Base-by-base conservation (phyloP, 495 filamentous ascomycete genomes). In the Tuber umbilicatum region DNA sequence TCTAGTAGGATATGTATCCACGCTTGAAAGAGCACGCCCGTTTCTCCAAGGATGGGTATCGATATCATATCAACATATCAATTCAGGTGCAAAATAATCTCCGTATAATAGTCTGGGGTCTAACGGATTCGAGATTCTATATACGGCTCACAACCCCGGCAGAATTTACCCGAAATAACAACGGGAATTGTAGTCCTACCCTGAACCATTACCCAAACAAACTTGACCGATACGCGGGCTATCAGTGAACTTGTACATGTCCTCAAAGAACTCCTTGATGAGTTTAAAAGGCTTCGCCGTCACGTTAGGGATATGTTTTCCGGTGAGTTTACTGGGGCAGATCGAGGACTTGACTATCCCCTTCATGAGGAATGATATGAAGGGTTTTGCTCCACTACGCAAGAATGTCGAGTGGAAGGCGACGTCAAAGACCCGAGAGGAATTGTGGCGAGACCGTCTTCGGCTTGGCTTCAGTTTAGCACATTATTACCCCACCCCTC, bases 281-380 rank as follows among this genome's bases (percentile, higher is more conserved):
- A 99, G 87, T 83, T 95, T 91, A 83, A 99, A 99, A 23, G 95
- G 95, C 81, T 90, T 89, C 43, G 95, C 95, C 23, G 95, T 99
- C 71, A 99, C 95, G 83, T 99, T 99, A 78, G 95, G 95, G 75
- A 99, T 97, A 86, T 99, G 98, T 86, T 99, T 99, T 73, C 95
- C 96, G 78, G 98, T 85, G 78, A 99, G 85, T 86, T 98, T 99
- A 85, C 91, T 90, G 23, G 95, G 95, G 81, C 98, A 96, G 82
- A 99, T 98, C 67, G 91, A 94, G 31, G 92, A 97, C 88, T 96
- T 95, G 87, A 97, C 91, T 87, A 99, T 98, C 88, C 98, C 98
- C 92, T 98, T 98, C 76, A 97, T 90, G 80, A 99, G 85, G 87
- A 99, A 98, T 70, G 89, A 92, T 72, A 96, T 89, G 92, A 99